phyloP scores from a whole-genome alignment of 208 protist genomes.

The Porcisia deanei region DNA sequence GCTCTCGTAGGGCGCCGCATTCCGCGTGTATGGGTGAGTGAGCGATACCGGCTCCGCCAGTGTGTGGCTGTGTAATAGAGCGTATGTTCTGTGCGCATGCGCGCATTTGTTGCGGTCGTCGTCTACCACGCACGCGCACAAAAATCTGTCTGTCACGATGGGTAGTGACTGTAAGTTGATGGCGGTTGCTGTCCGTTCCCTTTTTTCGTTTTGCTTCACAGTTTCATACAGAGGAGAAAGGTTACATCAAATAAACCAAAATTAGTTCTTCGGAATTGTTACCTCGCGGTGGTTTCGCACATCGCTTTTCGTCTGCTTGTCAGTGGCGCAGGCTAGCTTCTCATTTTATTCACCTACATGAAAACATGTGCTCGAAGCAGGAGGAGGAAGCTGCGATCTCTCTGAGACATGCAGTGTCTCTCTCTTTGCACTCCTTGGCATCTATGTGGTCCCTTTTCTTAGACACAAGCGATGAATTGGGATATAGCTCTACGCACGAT shows the following conservation, averaged over 20 bases:
- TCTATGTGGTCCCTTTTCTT: not conserved
- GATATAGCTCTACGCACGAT: not conserved
- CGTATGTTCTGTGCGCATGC: not conserved
- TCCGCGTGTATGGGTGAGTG: not conserved
- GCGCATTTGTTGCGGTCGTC: not conserved
- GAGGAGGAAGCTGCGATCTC: not conserved
- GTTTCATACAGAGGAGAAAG: not conserved
- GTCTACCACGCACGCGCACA: not conserved
- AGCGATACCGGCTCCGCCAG: not conserved
- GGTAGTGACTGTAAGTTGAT: not conserved
- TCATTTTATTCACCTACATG: not conserved
- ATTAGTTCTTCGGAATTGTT: too few relatives aligned
- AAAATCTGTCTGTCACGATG: not conserved
- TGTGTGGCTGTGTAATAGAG: not conserved
- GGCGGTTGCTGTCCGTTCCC: not conserved
- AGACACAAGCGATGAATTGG: not conserved
- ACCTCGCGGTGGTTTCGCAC: not conserved
- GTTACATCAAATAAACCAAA: not conserved
- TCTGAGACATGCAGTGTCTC: not conserved
- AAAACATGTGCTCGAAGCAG: not conserved
- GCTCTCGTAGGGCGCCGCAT: constrained; percentile 45
- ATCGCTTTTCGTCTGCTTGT: not conserved
- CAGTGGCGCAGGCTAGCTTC: not conserved
- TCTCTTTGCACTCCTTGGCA: not conserved
- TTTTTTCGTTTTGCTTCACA: not conserved